Base-by-base conservation (phyloP, 495 filamentous ascomycete genomes). In the Xeromyces bisporus region DNA sequence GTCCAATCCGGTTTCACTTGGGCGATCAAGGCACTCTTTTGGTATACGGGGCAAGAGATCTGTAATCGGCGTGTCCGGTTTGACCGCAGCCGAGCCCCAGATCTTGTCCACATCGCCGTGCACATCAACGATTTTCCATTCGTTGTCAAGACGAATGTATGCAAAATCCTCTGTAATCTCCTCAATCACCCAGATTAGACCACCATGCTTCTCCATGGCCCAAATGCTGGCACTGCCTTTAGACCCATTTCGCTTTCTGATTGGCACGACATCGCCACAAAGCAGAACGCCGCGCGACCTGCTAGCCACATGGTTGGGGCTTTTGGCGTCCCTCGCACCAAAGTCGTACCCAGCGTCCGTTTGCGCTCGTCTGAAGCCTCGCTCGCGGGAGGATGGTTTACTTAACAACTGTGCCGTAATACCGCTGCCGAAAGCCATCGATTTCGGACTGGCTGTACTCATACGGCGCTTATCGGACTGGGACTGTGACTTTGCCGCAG, bases 181-280 rank as follows among this genome's bases (percentile, higher is more conserved):
- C 54, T 97, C 89, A 3, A 97, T 48, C 10, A 97, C 89, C 89
- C 89, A 97, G 32, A 97, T 94, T 29, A 97, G 50, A 5, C 86
- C 84, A 27, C 84, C 80, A 26, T 71, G 69, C 49, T 97, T 97
- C 52, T 97, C 89, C 60, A 94, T 96, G 0, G 96, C 89, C 89
- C 89, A 97, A 18, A 97, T 60, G 48, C 84, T 94, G 21, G 89
- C 89, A 21, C 86, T 80, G 1, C 91, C 89, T 0, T 75, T 84
- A 11, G 75, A 67, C 6, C 91, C 91, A 48, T 97, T 91, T 32
- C 86, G 74, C 50, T 96, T 97, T 54, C 79, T 73, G 37, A 97
- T 96, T 0, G 89, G 87, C 2, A 97, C 87, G 11, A 97, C 91
- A 50, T 97, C 89, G 23, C 89, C 89, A 48, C 89, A 97, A 2